Evolutionary conservation across 2,329 filamentous ascomycete genomes (phyloP), one percentile per base, ranked within the genome.

Genomic region (Paraconiothyrium brasiliense): DNA sequence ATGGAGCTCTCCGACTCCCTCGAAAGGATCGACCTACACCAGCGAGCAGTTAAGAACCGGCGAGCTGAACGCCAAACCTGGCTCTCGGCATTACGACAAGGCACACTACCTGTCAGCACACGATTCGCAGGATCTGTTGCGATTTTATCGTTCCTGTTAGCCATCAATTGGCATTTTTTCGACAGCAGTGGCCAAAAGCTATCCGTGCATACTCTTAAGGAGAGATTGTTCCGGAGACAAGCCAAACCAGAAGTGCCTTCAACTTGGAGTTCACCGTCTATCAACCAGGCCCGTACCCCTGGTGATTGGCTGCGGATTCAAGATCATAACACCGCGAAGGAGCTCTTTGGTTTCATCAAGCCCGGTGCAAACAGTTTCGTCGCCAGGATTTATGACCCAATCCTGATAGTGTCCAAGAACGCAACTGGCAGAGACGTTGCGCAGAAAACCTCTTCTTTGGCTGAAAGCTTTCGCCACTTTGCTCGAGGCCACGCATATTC

Each of bases 161-260:
- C 90, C 47, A 87, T 92, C 0, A 92, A 94, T 67, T 92, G 89
- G 84, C 92, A 94, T 71, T 93, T 93, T 67, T 90, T 91, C 65
- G 89, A 90, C 49, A 84, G 85, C 51, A 84, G 85, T 57, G 84
- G 83, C 35, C 68, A 65, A 37, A 61, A 68, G 16, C 51, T 77
- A 5, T 76, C 76, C 6, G 50, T 76, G 3, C 59, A 66, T 16
- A 66, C 59, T 1, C 51, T 75, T 20, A 68, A 66, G 49, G 67
- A 62, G 9, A 56, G 71, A 22, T 32, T 76, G 7, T 68, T 78
- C 13, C 66, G 54, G 41, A 71, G 57, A 61, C 65, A 60, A 41
- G 67, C 52, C 58, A 64, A 65, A 62, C 68, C 60, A 46, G 54
- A 46, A 11, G 32, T 67, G 51, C 22, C 55, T 47, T 52, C 59